Evolutionary conservation across 2,329 filamentous ascomycete species (phyloP).

Genomic region (Aspergillus sp.): DNA sequence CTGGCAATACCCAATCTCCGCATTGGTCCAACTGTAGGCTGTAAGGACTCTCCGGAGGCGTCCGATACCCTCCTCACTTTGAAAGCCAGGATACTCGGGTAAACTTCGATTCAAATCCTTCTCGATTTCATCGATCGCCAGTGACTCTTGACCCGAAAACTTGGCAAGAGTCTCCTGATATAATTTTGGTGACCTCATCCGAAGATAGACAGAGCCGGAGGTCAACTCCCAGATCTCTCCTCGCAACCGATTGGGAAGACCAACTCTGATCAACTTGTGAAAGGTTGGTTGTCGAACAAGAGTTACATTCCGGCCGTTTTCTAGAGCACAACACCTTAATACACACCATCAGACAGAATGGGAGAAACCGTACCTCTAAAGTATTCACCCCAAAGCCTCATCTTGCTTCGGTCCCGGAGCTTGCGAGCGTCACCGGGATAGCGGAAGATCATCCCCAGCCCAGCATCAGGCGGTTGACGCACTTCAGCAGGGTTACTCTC

Average conservation of each 20-base stretch:
- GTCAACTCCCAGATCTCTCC: conserved; percentile 96
- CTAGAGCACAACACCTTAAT: conserved; percentile 34
- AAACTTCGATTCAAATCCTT: conserved; percentile 95
- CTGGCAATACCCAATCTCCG: conserved; percentile 95
- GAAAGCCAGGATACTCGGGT: conserved; percentile 94
- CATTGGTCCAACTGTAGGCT: conserved; percentile 94
- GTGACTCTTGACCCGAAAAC: conserved; percentile 75
- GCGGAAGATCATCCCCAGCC: conserved; percentile 82
- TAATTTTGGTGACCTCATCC: conserved; percentile 75
- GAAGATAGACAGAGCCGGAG: conserved; percentile 81
- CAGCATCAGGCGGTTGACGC: conserved; percentile 73
- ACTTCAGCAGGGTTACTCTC: conserved; percentile 30
- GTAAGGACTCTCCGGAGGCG: conserved; percentile 84
- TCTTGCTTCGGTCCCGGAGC: conserved; percentile 89
- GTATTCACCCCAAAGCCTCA: conserved; percentile 96
- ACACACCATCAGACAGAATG: conserved; percentile 1
- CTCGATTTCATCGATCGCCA: conserved; percentile 98
- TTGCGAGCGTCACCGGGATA: conserved; percentile 95
- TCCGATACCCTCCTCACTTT: conserved; percentile 90
- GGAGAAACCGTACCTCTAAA: conserved; percentile 48
- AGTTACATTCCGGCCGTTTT: conserved; percentile 89
- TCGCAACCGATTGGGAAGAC: conserved; percentile 82
- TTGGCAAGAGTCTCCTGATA: conserved; percentile 80
- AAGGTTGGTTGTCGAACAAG: conserved; percentile 93
- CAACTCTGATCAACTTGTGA: conserved; percentile 93